Evolutionary conservation across 225 moss, liverwort and hornwort genomes (phyloP).

Genomic region (Polytrichum commune): DNA sequence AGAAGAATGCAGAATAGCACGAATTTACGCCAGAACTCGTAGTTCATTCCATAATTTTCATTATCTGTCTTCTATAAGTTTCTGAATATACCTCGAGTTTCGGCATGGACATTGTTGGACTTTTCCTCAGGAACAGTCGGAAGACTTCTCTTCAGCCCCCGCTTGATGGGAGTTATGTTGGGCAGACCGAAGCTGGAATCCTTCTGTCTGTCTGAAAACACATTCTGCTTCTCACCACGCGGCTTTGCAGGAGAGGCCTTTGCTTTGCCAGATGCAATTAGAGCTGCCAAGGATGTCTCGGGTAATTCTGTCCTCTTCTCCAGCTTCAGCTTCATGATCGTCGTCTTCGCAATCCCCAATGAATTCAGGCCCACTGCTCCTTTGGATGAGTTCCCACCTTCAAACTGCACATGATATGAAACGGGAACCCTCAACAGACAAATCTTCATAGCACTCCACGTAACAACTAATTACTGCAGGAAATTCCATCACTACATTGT

Average conservation of each 20-base stretch:
- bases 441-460: too few relatives aligned
- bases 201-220: slow-evolving; percentile 16
- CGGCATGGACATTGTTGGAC: slow-evolving; percentile 5
- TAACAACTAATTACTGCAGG: too few relatives aligned
- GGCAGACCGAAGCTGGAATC: slow-evolving; percentile 12
- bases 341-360: slow-evolving; percentile 3
- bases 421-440: too few relatives aligned
- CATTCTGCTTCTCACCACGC: slow-evolving; percentile 4
- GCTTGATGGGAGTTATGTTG: slow-evolving; percentile 30
- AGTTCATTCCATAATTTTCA: too few relatives aligned
- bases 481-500: too few relatives aligned
- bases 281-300: slow-evolving; percentile 32
- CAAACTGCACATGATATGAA: not conserved
- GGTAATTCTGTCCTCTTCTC: slow-evolving; percentile 32
- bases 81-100: slow-evolving; percentile 30
- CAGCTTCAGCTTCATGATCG: slow-evolving; percentile 29
- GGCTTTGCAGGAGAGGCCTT: slow-evolving; percentile 13
- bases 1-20: too few relatives aligned
- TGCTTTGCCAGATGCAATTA: slow-evolving; percentile 32
- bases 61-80: too few relatives aligned
- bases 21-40: too few relatives aligned
- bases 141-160: slow-evolving; percentile 30
- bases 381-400: not conserved
- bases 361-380: slow-evolving; percentile 2
- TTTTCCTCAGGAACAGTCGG: slow-evolving; percentile 23